These are phyloP conservation scores for Aspergillus egyptiacus DNA, from an alignment of 495 filamentous ascomycete species.

Conservation along the genomic window DNA sequence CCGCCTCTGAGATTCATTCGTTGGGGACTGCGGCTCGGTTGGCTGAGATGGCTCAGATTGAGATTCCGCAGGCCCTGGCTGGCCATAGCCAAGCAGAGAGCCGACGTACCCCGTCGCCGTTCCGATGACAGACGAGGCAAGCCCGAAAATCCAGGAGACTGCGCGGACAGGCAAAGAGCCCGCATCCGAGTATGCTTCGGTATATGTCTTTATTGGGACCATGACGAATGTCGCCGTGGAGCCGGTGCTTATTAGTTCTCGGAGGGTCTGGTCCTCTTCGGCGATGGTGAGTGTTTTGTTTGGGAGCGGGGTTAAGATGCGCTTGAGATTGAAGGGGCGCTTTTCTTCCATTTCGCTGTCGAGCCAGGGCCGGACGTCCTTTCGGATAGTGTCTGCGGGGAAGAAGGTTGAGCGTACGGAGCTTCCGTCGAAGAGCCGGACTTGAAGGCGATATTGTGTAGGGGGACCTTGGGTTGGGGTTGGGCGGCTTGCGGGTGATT, in stretches of 20 bases:
- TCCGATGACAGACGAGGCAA: conserved; percentile 38
- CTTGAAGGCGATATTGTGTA: conserved; percentile 58
- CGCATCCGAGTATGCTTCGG: conserved; percentile 50
- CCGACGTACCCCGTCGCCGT: conserved; percentile 48
- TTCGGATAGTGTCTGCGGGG: conserved; percentile 54
- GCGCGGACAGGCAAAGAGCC: conserved; percentile 37
- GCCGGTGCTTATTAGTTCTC: conserved; percentile 60
- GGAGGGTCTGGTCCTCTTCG: conserved; percentile 65
- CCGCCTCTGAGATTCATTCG: conserved; percentile 13
- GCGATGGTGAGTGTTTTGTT: conserved; percentile 63
- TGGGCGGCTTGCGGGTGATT: conserved; percentile 13
- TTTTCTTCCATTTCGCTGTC: conserved; percentile 49
- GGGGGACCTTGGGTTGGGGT: conserved; percentile 23
- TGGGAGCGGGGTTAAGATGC: conserved; percentile 72
- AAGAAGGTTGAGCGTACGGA: conserved; percentile 69
- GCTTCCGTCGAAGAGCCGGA: conserved; percentile 79
- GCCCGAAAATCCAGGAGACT: conserved; percentile 38
- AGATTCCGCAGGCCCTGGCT: conserved; percentile 22
- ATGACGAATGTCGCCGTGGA: conserved; percentile 81
- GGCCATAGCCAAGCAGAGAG: conserved; percentile 50
- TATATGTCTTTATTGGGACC: conserved; percentile 58
- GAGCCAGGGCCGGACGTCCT: conserved; percentile 71
- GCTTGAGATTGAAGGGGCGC: conserved; percentile 74
- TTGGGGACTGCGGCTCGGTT: conserved; percentile 3
- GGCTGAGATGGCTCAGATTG: conserved; percentile 10